A percentile compares a stretch with the other conserved stretches of the same genome.
Evolutionary conservation across 495 filamentous ascomycete species (phyloP).

Genomic region (Penicillium antarcticum): DNA sequence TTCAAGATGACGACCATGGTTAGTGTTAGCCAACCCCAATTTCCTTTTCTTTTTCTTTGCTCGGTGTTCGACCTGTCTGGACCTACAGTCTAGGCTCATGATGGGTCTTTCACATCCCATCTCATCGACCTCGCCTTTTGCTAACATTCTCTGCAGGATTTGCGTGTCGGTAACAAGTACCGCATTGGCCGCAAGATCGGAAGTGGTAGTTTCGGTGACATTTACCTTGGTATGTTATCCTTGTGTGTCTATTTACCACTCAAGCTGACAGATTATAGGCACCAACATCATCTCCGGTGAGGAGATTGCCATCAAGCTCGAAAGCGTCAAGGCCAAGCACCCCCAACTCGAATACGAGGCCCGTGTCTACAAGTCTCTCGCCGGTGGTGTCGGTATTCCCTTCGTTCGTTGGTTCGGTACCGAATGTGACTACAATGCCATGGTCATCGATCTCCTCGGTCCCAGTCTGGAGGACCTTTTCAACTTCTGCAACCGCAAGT

Average conservation of each 20-base stretch:
- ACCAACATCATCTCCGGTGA: slow-evolving; percentile 99
- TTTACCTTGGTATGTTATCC: slow-evolving; percentile 76
- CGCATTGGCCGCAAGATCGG: slow-evolving; percentile 99
- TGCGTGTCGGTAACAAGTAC: slow-evolving; percentile 99
- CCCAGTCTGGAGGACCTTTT: slow-evolving; percentile 99
- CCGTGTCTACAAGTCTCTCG: slow-evolving; percentile 98
- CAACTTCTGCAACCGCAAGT: slow-evolving; percentile 99
- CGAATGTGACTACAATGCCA: slow-evolving; percentile 99
- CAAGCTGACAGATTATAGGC: slow-evolving; percentile 42
- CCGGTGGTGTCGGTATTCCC: slow-evolving; percentile 96
- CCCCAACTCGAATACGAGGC: slow-evolving; percentile 99
- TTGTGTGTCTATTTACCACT: neutral
- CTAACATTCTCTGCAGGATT: slow-evolving; percentile 62
- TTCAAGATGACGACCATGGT: slow-evolving; percentile 52
- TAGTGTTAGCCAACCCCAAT: slow-evolving; percentile 18
- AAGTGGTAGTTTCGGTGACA: slow-evolving; percentile 97
- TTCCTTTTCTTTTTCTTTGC: neutral
- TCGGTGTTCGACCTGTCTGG: neutral
- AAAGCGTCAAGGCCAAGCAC: slow-evolving; percentile 99
- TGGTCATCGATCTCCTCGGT: slow-evolving; percentile 97
- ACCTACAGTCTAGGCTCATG: no score
- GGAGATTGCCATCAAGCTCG: slow-evolving; percentile 99
- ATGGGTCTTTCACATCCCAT: no score
- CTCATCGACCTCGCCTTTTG: neutral
- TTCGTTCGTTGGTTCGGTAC: slow-evolving; percentile 99